phyloP scores from a whole-genome alignment of 352 stramenopile genomes.

The Phytopythium delawarense region DNA sequence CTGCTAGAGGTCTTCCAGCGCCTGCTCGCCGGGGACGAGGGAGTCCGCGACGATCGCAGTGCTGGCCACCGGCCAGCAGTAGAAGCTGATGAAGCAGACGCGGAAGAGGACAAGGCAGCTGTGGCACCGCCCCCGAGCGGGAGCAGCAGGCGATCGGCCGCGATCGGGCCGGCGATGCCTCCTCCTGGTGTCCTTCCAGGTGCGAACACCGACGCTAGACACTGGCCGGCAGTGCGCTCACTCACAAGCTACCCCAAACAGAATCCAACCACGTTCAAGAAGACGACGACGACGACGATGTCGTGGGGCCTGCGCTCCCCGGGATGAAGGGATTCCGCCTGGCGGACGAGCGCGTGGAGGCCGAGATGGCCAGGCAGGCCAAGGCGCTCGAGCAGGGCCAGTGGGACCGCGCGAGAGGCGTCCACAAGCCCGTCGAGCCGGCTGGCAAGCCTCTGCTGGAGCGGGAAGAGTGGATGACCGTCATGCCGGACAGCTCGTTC shows the following conservation, averaged over 20 bases:
- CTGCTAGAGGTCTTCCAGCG: constrained; percentile 50
- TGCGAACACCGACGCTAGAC: background rate
- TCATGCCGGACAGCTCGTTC: constrained; percentile 75
- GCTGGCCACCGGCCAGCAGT: background rate
- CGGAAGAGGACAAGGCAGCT: background rate
- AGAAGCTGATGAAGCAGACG: background rate
- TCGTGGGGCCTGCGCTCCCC: constrained; percentile 67
- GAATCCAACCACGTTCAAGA: constrained; percentile 13
- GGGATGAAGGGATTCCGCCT: constrained; percentile 75
- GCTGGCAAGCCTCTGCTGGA: constrained; percentile 14
- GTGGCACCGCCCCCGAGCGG: background rate
- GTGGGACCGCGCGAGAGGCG: constrained; percentile 42
- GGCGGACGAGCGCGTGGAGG: constrained; percentile 64
- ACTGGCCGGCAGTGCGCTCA: background rate
- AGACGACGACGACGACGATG: constrained; percentile 43
- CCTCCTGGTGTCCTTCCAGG: background rate
- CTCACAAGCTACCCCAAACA: background rate
- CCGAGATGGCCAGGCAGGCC: constrained; percentile 60
- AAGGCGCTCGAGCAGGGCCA: constrained; percentile 58
- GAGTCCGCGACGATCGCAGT: background rate
- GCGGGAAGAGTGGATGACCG: constrained; percentile 83
- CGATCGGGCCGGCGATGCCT: constrained; percentile 58
- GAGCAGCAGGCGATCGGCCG: constrained; percentile 12
- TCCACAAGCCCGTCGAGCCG: constrained; percentile 5
- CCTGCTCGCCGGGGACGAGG: constrained; percentile 27